Evolutionary conservation across 345 rosid genomes (phyloP).

Genomic region (Lepidium sativum): DNA sequence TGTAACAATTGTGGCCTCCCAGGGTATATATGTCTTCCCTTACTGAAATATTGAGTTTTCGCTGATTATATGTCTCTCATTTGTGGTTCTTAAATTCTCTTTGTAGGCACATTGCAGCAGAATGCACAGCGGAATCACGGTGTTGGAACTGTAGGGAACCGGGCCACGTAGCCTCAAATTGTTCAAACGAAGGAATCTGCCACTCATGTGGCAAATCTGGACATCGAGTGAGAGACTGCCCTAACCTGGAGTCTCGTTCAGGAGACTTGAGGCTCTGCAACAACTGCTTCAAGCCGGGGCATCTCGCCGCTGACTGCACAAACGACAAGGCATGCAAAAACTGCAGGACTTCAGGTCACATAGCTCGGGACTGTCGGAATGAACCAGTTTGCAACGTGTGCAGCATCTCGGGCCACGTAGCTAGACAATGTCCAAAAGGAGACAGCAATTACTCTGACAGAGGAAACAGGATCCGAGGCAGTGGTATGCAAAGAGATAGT

Average conservation of each 20-base stretch:
- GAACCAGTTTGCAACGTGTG: conserved; percentile 79
- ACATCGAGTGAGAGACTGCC: conserved; percentile 83
- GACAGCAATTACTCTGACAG: conserved; percentile 39
- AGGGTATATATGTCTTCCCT: conserved; percentile 42
- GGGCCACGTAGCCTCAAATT: conserved; percentile 75
- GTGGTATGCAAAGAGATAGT: conserved; percentile 61
- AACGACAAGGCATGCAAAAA: conserved; percentile 96
- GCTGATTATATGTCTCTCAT: not conserved
- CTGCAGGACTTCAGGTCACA: conserved; percentile 87
- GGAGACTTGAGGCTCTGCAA: conserved; percentile 86
- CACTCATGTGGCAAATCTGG: conserved; percentile 97
- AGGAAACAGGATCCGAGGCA: conserved; percentile 33
- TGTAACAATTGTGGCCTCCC: conserved; percentile 98
- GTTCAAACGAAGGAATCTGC: conserved; percentile 93
- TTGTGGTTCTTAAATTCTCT: not conserved
- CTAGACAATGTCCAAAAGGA: conserved; percentile 74
- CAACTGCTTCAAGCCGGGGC: conserved; percentile 94
- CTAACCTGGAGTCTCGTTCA: conserved; percentile 53
- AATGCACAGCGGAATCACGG: conserved; percentile 79
- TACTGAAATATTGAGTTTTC: not conserved
- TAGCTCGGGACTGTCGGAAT: conserved; percentile 77
- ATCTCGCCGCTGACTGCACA: conserved; percentile 81
- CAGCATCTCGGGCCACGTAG: conserved; percentile 78
- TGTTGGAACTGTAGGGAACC: conserved; percentile 98
- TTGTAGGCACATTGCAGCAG: conserved; percentile 84